A percentile compares a stretch with the other conserved stretches of the same genome.
phyloP scores from a whole-genome alignment of 1,284 basidiomycete species.

The Waitea zeae region DNA sequence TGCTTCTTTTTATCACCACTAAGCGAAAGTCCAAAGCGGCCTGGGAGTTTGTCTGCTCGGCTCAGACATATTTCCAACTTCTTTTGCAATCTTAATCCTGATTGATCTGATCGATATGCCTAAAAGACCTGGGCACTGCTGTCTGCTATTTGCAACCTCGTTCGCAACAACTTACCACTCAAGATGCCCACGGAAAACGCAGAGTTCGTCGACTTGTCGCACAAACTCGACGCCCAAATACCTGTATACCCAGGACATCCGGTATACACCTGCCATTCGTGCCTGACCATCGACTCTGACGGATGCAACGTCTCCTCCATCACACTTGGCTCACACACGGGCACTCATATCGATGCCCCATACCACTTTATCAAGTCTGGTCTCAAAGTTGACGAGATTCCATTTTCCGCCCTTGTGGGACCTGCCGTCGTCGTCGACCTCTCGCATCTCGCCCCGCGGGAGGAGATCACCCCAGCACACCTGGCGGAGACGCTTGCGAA shows the following conservation, averaged over 20 bases:
- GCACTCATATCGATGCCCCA: conserved; percentile 62
- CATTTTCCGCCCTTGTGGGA: conserved; percentile 29
- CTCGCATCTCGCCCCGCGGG: conserved; percentile 17
- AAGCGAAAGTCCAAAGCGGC: too few species aligned
- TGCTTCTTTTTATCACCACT: too few species aligned
- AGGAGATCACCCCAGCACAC: conserved; percentile 29
- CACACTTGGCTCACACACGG: conserved; percentile 37
- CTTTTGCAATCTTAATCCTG: too few species aligned
- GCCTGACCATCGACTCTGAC: conserved; percentile 20
- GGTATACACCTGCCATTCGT: conserved; percentile 18
- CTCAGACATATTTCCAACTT: too few species aligned
- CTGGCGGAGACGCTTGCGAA: conserved; percentile 32
- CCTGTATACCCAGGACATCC: conserved; percentile 36
- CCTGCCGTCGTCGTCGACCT: conserved; percentile 33
- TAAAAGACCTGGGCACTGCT: too few species aligned
- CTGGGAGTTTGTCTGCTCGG: too few species aligned
- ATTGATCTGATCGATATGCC: too few species aligned
- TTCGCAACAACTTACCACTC: too few species aligned
- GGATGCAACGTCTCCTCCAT: conserved; percentile 33
- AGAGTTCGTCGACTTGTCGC: conserved; percentile 1
- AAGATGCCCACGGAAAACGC: too few species aligned
- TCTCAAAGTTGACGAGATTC: conserved; percentile 34
- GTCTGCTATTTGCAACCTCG: too few species aligned
- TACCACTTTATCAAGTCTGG: conserved; percentile 45
- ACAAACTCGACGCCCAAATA: neutral